These are phyloP conservation scores for Geotrichum cucujoidarum DNA, from an alignment of 1,139 yeast genomes.

Conservation along the genomic window DNA sequence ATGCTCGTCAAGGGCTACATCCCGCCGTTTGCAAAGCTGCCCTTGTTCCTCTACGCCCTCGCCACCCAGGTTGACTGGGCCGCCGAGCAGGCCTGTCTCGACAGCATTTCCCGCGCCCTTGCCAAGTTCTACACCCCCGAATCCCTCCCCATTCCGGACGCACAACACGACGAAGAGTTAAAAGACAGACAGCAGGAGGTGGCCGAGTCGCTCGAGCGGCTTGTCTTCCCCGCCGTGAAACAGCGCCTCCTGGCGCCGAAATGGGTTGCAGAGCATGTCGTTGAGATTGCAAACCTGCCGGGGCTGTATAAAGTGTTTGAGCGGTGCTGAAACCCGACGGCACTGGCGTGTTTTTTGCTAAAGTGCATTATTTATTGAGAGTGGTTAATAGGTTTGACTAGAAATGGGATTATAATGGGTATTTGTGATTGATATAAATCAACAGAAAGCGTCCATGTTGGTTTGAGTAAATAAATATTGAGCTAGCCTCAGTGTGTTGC, in stretches of 20 bases:
- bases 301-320: conserved; percentile 90
- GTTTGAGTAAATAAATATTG: too few relatives aligned
- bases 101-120: conserved; percentile 59
- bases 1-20: conserved; percentile 56
- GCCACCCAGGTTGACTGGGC: conserved; percentile 57
- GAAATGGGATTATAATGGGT: too few relatives aligned
- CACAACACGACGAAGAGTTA: conserved; percentile 14
- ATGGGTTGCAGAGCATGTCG: conserved; percentile 48
- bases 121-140: conserved; percentile 75
- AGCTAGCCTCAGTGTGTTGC: too few relatives aligned
- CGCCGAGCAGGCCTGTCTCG: conserved; percentile 62
- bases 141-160: conserved; percentile 34
- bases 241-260: conserved; percentile 62
- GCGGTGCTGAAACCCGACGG: conserved; percentile 78
- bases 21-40: conserved; percentile 62
- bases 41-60: conserved; percentile 60
- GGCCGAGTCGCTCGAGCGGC: conserved; percentile 45
- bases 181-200: conserved; percentile 12
- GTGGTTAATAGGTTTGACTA: too few relatives aligned
- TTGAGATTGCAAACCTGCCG: conserved; percentile 87
- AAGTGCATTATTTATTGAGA: too few relatives aligned
- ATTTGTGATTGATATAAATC: too few relatives aligned
- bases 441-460: too few relatives aligned
- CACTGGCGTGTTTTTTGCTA: too few relatives aligned
- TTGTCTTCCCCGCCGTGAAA: conserved; percentile 59